Percentiles rank a stretch among this genome's conserved stretches.
Conservation (phyloP, 1,284 basidiomycete species). For the Ceratobasidium sp. region DNA sequence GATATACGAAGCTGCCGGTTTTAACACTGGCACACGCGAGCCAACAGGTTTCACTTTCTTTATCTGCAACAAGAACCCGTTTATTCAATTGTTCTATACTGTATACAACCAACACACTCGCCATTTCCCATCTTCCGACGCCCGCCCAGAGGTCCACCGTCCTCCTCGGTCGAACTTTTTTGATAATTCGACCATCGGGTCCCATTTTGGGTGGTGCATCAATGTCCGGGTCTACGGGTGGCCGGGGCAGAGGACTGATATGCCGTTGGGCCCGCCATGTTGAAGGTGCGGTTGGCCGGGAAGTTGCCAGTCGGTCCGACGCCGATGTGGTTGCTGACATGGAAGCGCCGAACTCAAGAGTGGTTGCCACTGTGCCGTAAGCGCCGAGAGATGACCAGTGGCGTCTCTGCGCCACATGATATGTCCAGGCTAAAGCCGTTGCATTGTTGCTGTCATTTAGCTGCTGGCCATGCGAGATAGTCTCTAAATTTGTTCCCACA, state of each 20-base stretch:
- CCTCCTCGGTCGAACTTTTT: slow-evolving; percentile 89
- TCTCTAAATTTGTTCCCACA: too few species aligned
- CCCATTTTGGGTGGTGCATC: slow-evolving; percentile 63
- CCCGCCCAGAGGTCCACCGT: slow-evolving; percentile 95
- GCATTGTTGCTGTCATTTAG: too few species aligned
- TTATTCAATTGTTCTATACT: too few species aligned
- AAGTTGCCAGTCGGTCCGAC: slow-evolving; percentile 19
- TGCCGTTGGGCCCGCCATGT: slow-evolving; percentile 58
- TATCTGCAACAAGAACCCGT: slow-evolving; percentile 56
- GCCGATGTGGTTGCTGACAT: slow-evolving; percentile 8
- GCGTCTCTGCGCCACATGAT: too few species aligned
- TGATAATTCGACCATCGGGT: slow-evolving; percentile 74
- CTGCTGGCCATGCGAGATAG: too few species aligned
- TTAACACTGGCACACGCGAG: slow-evolving; percentile 74
- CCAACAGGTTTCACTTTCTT: slow-evolving; percentile 77
- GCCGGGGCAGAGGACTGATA: slow-evolving; percentile 63
- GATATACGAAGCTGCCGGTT: slow-evolving; percentile 83
- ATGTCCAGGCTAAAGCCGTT: too few species aligned
- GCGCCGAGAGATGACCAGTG: slow-evolving; percentile 1
- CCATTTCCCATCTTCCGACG: slow-evolving; percentile 82
- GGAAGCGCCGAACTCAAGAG: slow-evolving; percentile 19
- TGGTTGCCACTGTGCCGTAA: background rate
- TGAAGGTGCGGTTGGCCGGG: slow-evolving; percentile 31
- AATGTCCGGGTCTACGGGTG: slow-evolving; percentile 80
- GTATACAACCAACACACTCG: slow-evolving; percentile 49